These are phyloP conservation scores for Xylariaceae sp. DNA, from an alignment of 2,329 filamentous ascomycete genomes.

Conservation along the genomic window DNA sequence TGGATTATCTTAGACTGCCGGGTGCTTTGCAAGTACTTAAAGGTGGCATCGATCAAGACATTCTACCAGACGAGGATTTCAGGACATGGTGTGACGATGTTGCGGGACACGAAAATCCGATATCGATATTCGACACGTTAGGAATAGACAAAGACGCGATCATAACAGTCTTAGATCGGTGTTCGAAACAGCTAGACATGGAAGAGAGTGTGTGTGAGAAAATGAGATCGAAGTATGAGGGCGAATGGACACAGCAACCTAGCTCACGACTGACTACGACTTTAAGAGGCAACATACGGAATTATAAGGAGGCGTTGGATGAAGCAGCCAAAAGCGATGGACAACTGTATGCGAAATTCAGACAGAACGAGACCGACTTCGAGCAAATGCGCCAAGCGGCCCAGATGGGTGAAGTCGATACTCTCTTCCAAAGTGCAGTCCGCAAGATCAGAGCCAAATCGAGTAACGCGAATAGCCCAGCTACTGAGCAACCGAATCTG, in stretches of 20 bases:
- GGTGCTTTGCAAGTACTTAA: conserved; percentile 90
- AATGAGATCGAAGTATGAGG: conserved; percentile 97
- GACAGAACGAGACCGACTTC: conserved; percentile 86
- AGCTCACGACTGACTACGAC: conserved; percentile 89
- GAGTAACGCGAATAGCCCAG: conserved; percentile 66
- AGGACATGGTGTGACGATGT: conserved; percentile 93
- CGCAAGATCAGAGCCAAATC: conserved; percentile 74
- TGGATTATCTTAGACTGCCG: conserved; percentile 92
- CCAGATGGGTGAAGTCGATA: conserved; percentile 83
- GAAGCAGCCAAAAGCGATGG: conserved; percentile 87
- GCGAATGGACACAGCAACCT: conserved; percentile 96
- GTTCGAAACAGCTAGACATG: conserved; percentile 89
- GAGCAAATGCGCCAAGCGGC: conserved; percentile 93
- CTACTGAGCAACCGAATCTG: conserved; percentile 72
- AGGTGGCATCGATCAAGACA: conserved; percentile 88
- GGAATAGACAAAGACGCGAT: conserved; percentile 79
- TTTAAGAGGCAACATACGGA: conserved; percentile 82
- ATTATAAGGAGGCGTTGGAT: conserved; percentile 86
- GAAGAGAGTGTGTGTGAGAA: conserved; percentile 99
- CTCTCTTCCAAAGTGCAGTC: conserved; percentile 86
- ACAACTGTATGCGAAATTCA: conserved; percentile 80
- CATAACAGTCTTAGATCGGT: conserved; percentile 73
- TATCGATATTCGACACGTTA: conserved; percentile 78
- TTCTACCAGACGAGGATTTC: conserved; percentile 89
- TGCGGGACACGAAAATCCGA: conserved; percentile 81